Percentiles rank a stretch among this genome's conserved stretches.
These are phyloP conservation scores for Talaromyces liani DNA, from an alignment of 495 filamentous ascomycete genomes.

Conservation along the genomic window DNA sequence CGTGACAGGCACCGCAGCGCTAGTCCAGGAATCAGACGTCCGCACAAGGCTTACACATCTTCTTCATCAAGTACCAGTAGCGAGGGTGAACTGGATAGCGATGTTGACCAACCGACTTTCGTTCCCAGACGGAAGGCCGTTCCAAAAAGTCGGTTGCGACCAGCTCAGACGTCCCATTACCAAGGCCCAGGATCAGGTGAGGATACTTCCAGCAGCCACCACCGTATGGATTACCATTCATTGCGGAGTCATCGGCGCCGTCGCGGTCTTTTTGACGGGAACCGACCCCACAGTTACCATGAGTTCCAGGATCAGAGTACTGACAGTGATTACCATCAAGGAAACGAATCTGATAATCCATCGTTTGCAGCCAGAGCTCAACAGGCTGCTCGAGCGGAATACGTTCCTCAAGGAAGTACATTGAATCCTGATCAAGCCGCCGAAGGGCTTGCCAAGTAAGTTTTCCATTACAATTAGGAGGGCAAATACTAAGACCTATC, in stretches of 20 bases:
- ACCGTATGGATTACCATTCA: conserved; percentile 4
- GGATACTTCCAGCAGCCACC: conserved; percentile 13
- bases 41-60: conserved; percentile 18
- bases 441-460: conserved; percentile 10
- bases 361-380: conserved; percentile 5
- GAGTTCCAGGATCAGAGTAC: conserved; percentile 14
- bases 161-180: conserved; percentile 24
- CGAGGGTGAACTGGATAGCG: conserved; percentile 21
- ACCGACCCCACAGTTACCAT: conserved; percentile 12
- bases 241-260: conserved; percentile 5
- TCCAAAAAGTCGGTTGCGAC: conserved; percentile 34
- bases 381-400: background rate
- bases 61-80: conserved; percentile 33
- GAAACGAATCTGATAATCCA: conserved; percentile 33
- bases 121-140: conserved; percentile 33
- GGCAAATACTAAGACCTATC: background rate
- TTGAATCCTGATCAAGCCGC: background rate
- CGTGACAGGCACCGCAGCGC: conserved; percentile 29
- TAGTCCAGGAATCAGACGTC: conserved; percentile 27
- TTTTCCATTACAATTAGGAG: background rate
- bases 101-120: conserved; percentile 13
- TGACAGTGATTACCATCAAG: conserved; percentile 24
- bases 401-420: background rate
- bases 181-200: conserved; percentile 27
- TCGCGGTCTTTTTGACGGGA: conserved; percentile 2